These are phyloP conservation scores for Selaginella tamariscina DNA, from an alignment of 75 land plant genomes.

Conservation along the genomic window DNA sequence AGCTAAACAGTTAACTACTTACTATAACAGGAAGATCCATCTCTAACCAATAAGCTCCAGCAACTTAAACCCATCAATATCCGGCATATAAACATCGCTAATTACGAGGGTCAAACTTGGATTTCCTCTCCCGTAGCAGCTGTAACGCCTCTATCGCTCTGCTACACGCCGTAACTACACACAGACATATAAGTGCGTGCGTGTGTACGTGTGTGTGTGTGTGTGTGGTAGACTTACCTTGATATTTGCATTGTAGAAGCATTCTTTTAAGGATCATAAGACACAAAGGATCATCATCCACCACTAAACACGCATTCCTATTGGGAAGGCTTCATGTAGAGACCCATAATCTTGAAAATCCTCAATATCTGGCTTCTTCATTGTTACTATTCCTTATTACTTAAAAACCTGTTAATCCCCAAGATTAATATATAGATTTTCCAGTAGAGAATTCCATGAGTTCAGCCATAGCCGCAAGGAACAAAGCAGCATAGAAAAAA, in stretches of 20 bases:
- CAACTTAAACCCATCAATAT: no score
- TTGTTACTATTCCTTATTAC: no score
- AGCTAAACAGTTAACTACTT: no score
- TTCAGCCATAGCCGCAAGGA: no score
- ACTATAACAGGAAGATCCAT: conserved; percentile 91
- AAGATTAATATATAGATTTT: no score
- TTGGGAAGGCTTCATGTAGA: conserved; percentile 7
- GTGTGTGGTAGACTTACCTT: no score
- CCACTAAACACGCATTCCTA: conserved; percentile 22
- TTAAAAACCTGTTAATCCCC: no score
- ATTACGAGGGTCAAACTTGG: conserved; percentile 69
- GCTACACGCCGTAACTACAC: conserved; percentile 55
- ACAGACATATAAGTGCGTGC: not conserved
- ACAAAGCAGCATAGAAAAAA: no score
- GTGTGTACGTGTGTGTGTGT: no score
- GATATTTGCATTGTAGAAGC: conserved; percentile 29
- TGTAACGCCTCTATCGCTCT: conserved; percentile 47
- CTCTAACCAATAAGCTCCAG: conserved; percentile 82
- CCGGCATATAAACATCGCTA: conserved; percentile 87
- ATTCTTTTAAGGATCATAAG: conserved; percentile 25
- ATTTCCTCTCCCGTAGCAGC: conserved; percentile 56
- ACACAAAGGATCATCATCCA: conserved; percentile 29
- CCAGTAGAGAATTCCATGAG: no score
- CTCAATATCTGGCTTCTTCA: no score
- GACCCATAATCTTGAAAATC: no score